These are phyloP conservation scores for Podosphaera aphanis DNA, from an alignment of 2,329 filamentous ascomycete species.

Conservation along the genomic window DNA sequence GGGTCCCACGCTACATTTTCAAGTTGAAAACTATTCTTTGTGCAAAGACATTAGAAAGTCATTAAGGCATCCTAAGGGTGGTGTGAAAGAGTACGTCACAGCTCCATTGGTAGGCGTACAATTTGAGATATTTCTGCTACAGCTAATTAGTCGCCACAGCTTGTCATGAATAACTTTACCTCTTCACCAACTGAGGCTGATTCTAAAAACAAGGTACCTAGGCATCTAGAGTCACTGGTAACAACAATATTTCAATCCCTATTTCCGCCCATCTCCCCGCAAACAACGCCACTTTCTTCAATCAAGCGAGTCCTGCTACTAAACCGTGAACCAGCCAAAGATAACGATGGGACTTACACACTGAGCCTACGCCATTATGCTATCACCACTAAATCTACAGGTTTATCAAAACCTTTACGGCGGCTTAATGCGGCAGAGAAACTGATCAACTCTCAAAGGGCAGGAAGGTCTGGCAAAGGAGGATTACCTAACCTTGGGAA, in stretches of 20 bases:
- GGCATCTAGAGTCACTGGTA: conserved; percentile 76
- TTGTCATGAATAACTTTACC: conserved; percentile 97
- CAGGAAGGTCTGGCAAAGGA: conserved; percentile 38
- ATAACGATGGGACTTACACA: conserved; percentile 45
- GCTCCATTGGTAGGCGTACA: conserved; percentile 44
- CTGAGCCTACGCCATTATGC: conserved; percentile 84
- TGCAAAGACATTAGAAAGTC: conserved; percentile 74
- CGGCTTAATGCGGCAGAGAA: conserved; percentile 71
- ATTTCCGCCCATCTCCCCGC: conserved; percentile 86
- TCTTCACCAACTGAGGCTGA: conserved; percentile 31
- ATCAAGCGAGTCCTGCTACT: conserved; percentile 78
- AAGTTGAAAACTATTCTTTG: conserved; percentile 83
- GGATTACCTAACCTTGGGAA: conserved; percentile 72
- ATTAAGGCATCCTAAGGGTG: conserved; percentile 59
- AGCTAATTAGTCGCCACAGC: conserved; percentile 19
- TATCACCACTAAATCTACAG: conserved; percentile 72
- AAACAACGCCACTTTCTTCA: conserved; percentile 69
- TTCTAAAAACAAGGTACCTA: conserved; percentile 50
- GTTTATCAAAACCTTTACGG: conserved; percentile 62
- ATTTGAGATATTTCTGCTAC: background rate
- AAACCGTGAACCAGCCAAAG: conserved; percentile 45
- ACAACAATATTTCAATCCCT: conserved; percentile 91
- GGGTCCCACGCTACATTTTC: conserved; percentile 81
- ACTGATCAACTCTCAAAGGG: conserved; percentile 27
- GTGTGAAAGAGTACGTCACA: conserved; percentile 65